Percentiles rank a stretch among this genome's conserved stretches.
phyloP scores from a whole-genome alignment of 805 yeast species.

The Yarrowia alimentaria region DNA sequence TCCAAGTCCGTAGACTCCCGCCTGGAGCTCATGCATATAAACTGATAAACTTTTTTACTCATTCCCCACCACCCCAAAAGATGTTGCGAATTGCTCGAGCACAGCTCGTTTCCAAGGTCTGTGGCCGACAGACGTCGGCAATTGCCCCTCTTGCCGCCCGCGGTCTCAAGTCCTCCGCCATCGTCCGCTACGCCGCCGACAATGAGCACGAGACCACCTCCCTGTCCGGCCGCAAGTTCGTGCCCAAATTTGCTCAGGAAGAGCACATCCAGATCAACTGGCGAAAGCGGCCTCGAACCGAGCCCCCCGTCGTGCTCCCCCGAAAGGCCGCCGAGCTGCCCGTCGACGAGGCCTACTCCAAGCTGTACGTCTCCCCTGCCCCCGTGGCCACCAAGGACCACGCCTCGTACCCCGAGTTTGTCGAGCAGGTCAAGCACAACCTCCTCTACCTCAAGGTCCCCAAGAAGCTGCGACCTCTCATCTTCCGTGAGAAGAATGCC shows the following conservation, averaged over 20 bases:
- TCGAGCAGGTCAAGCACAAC: not conserved
- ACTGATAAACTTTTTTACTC: slow-evolving; percentile 20
- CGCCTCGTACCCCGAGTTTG: not conserved
- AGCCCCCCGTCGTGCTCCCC: slow-evolving; percentile 12
- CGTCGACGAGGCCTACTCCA: not conserved
- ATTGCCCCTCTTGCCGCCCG: slow-evolving; percentile 5
- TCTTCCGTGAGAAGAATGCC: slow-evolving; percentile 12
- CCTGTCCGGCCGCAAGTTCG: slow-evolving; percentile 10
- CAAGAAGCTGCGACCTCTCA: slow-evolving; percentile 26
- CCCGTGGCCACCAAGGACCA: not conserved
- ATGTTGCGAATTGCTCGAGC: slow-evolving; percentile 23
- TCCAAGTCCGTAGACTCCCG: not conserved
- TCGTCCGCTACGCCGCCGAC: slow-evolving; percentile 2
- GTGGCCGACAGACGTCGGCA: slow-evolving; percentile 19
- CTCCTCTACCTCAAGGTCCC: slow-evolving; percentile 21
- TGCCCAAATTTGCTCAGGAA: slow-evolving; percentile 24
- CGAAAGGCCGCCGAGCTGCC: slow-evolving; percentile 5
- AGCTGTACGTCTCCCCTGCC: not conserved
- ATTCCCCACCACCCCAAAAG: not conserved
- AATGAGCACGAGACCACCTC: slow-evolving; percentile 19
- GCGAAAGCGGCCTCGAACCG: slow-evolving; percentile 12
- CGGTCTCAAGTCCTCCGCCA: slow-evolving; percentile 3
- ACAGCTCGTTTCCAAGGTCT: slow-evolving; percentile 24
- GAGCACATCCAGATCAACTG: slow-evolving; percentile 16
- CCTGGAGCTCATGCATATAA: slow-evolving; percentile 16